Conservation (phyloP, 805 yeast species). For the Wickerhamomyces bisporus region DNA sequence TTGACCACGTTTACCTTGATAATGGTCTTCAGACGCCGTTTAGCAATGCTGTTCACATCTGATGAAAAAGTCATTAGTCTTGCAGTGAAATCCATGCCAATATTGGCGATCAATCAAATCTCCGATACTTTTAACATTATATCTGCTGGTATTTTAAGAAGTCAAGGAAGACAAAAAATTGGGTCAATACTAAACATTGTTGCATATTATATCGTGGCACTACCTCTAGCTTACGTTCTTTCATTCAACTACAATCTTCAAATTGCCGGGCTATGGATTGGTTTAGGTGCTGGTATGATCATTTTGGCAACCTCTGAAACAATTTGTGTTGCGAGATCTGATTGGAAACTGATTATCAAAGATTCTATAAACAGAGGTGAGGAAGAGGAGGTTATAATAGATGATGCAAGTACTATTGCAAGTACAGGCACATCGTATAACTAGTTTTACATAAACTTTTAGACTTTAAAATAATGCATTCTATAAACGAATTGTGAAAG, state of each 20-base stretch:
- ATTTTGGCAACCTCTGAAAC: conserved; percentile 47
- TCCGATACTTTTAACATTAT: conserved; percentile 68
- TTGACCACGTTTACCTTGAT: conserved; percentile 42
- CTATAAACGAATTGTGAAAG: too few species aligned
- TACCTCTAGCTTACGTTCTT: conserved; percentile 60
- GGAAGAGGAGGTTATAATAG: conserved; percentile 23
- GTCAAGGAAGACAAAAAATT: conserved; percentile 68
- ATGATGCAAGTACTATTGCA: conserved; percentile 23
- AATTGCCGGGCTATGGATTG: conserved; percentile 69
- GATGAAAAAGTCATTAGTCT: conserved; percentile 52
- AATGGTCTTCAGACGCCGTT: conserved; percentile 38
- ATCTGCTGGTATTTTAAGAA: conserved; percentile 68
- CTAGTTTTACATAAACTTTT: too few species aligned
- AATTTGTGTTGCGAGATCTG: conserved; percentile 38
- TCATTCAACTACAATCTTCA: conserved; percentile 44
- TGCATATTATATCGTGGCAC: conserved; percentile 66
- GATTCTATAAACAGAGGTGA: conserved; percentile 26
- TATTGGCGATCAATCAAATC: conserved; percentile 59
- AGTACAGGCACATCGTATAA: conserved; percentile 12
- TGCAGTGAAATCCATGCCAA: conserved; percentile 55
- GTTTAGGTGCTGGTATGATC: conserved; percentile 60
- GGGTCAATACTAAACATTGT: conserved; percentile 68
- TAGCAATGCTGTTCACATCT: conserved; percentile 55
- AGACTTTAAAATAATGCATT: too few species aligned
- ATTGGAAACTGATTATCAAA: conserved; percentile 47